phyloP scores from a whole-genome alignment of 768 basidiomycete genomes.

The Panellus pusillus region DNA sequence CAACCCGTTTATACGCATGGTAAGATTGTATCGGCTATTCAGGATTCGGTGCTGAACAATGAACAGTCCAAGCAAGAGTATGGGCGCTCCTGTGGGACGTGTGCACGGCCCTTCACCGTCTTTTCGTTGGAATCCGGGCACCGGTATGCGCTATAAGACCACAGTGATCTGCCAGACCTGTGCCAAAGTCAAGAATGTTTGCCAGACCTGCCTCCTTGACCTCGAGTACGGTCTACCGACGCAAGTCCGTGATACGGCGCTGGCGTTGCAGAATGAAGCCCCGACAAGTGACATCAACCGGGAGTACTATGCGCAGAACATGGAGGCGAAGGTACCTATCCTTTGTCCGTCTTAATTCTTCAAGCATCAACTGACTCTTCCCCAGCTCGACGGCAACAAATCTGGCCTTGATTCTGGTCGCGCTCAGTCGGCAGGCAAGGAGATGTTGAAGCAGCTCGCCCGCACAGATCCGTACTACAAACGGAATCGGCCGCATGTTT shows the following conservation, averaged over 20 bases:
- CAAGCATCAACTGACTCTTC: too few species aligned
- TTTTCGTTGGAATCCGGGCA: constrained; percentile 98
- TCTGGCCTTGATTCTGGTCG: constrained; percentile 62
- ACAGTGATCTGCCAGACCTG: constrained; percentile 98
- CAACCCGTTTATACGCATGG: constrained; percentile 96
- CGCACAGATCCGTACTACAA: constrained; percentile 97
- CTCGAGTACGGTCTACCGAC: constrained; percentile 95
- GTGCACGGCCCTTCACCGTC: constrained; percentile 93
- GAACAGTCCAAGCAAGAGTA: constrained; percentile 93
- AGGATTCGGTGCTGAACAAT: neutral
- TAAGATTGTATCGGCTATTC: constrained; percentile 33
- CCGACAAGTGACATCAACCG: constrained; percentile 97
- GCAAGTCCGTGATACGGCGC: constrained; percentile 94
- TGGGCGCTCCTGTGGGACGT: constrained; percentile 95
- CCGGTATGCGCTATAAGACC: constrained; percentile 91
- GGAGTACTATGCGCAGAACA: constrained; percentile 92
- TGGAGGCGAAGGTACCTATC: constrained; percentile 72
- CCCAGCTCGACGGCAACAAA: constrained; percentile 69
- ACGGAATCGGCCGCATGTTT: constrained; percentile 90
- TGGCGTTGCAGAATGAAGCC: constrained; percentile 81
- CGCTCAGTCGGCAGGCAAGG: constrained; percentile 82
- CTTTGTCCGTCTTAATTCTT: neutral
- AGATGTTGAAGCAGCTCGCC: constrained; percentile 94
- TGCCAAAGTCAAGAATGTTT: constrained; percentile 93
- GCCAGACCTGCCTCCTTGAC: constrained; percentile 96